Evolutionary conservation across 2,329 filamentous ascomycete species (phyloP).

Genomic region (Hymenoscyphus infarciens): DNA sequence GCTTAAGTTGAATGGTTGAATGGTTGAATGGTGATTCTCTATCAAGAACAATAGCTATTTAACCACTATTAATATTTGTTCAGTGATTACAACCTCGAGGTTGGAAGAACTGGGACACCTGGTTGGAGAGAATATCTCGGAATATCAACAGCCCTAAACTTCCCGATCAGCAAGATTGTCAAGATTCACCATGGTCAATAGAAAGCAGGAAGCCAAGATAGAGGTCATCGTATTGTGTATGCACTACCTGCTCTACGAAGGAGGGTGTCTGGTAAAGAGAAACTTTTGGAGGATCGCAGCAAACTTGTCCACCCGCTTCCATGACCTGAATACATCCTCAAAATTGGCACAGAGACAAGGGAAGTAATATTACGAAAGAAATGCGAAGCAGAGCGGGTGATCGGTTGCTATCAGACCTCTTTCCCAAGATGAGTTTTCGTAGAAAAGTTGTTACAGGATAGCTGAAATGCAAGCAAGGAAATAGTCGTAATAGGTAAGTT

Average conservation of each 20-base stretch:
- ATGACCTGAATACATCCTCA: slow-evolving; percentile 9
- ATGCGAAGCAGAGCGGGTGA: slow-evolving; percentile 4
- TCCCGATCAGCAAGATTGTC: neutral
- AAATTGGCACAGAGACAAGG: slow-evolving; percentile 13
- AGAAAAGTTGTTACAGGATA: slow-evolving; percentile 6
- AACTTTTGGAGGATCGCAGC: slow-evolving; percentile 22
- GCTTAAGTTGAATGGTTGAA: too few species aligned
- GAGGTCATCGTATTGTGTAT: slow-evolving; percentile 21
- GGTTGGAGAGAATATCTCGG: too few species aligned
- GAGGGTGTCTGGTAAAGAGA: slow-evolving; percentile 1
- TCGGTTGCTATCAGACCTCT: slow-evolving; percentile 8
- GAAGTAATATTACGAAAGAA: slow-evolving; percentile 13
- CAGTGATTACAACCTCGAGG: neutral
- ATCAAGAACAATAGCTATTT: neutral
- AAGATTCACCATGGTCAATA: neutral
- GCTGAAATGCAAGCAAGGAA: neutral
- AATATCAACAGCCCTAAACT: too few species aligned
- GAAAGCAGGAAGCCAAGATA: neutral
- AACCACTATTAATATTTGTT: neutral
- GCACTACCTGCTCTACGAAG: slow-evolving; percentile 19
- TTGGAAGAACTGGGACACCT: neutral
- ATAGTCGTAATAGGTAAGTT: neutral
- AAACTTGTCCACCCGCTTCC: slow-evolving; percentile 17
- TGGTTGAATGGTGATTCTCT: too few species aligned
- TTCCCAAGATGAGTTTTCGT: slow-evolving; percentile 4